phyloP scores from a whole-genome alignment of 176 grass and related monocot species.

The Hordeum marinum region DNA sequence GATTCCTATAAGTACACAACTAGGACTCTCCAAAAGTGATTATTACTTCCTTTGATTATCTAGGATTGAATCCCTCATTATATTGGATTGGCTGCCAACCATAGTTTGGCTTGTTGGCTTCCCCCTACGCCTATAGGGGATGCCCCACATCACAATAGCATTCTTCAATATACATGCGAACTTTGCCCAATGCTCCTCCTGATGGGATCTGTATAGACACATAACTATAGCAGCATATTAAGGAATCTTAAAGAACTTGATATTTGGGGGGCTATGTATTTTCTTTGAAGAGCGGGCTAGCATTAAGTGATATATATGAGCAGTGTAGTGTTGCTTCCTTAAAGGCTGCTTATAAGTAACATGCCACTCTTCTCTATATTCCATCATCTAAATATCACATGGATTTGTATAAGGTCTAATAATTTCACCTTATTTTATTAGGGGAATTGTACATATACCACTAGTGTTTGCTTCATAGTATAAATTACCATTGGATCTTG shows the following conservation, averaged over 20 bases:
- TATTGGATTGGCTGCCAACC: background rate
- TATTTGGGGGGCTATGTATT: background rate
- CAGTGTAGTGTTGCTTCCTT: background rate
- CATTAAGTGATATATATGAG: background rate
- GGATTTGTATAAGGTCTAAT: background rate
- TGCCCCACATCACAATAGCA: no score
- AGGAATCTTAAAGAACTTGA: background rate
- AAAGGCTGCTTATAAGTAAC: conserved; percentile 2
- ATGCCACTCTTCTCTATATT: conserved; percentile 3
- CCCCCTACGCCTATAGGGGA: no score
- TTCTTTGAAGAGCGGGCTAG: background rate
- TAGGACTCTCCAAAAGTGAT: no score
- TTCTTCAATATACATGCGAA: conserved; percentile 11
- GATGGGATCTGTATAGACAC: background rate
- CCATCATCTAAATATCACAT: background rate
- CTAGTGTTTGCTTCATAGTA: background rate
- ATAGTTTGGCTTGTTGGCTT: background rate
- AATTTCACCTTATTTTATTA: background rate
- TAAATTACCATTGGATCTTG: background rate
- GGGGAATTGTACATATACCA: background rate
- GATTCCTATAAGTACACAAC: no score
- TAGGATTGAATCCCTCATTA: background rate
- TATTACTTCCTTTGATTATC: background rate
- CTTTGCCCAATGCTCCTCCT: background rate
- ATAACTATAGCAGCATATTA: background rate